Conservation (phyloP, 1,139 yeast species). For the Blastobotrys raffinosifermentans region DNA sequence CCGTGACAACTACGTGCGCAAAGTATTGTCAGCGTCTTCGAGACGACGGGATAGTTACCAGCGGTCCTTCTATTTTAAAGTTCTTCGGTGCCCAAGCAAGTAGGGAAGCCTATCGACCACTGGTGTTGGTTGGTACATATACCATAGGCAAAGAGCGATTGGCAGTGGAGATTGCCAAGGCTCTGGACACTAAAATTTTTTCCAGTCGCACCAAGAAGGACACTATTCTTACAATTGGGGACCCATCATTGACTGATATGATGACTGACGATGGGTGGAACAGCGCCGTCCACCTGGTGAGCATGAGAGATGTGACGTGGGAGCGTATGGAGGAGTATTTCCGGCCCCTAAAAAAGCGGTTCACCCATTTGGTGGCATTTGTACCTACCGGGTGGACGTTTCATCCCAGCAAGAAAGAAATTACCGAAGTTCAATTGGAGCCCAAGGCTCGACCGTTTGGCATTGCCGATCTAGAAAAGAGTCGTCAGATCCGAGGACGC, state of each 20-base stretch:
- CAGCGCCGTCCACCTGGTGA: conserved; percentile 65
- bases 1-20: conserved; percentile 56
- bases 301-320: conserved; percentile 47
- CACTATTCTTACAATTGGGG: conserved; percentile 38
- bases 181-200: conserved; percentile 49
- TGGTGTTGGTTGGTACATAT: conserved; percentile 82
- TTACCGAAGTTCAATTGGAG: conserved; percentile 7
- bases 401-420: conserved; percentile 24
- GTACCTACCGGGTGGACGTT: conserved; percentile 88
- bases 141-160: conserved; percentile 86
- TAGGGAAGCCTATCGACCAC: conserved; percentile 20
- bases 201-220: conserved; percentile 45
- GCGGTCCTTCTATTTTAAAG: conserved; percentile 16
- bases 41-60: conserved; percentile 22
- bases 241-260: conserved; percentile 35
- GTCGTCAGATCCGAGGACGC: conserved; percentile 28
- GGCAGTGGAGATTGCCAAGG: conserved; percentile 62
- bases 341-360: conserved; percentile 21
- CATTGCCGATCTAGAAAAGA: conserved; percentile 22
- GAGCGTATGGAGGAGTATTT: conserved; percentile 29
- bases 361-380: conserved; percentile 30
- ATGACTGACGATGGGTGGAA: conserved; percentile 41
- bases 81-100: conserved; percentile 14
- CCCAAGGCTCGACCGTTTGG: conserved; percentile 19
- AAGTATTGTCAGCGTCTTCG: conserved; percentile 44